phyloP scores from a whole-genome alignment of 1,139 yeast species.

The Kodamaea sp. region DNA sequence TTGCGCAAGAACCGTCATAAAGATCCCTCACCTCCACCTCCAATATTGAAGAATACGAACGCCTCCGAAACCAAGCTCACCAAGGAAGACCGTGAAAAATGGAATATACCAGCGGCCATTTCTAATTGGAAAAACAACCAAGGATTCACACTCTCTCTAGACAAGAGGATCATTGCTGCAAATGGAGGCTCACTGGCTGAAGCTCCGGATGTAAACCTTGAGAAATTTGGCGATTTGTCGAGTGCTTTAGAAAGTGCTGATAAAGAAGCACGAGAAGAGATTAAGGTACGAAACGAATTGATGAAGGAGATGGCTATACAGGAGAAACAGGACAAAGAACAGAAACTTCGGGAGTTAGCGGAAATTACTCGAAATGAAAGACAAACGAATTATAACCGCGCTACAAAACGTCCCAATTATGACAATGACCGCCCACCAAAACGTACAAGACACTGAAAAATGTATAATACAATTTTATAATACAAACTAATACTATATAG shows the following conservation, averaged over 20 bases:
- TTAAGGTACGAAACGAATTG: conserved; percentile 58
- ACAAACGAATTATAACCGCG: conserved; percentile 1
- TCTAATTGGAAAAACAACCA: conserved; percentile 96
- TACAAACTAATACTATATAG: conserved; percentile 3
- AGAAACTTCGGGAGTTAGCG: conserved; percentile 58
- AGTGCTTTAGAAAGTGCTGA: conserved; percentile 80
- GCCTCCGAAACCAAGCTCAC: conserved; percentile 47
- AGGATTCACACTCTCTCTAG: conserved; percentile 83
- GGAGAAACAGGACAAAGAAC: conserved; percentile 62
- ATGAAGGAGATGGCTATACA: conserved; percentile 55
- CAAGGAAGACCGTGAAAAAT: conserved; percentile 72
- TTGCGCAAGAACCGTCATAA: conserved; percentile 71
- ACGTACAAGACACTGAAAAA: not conserved
- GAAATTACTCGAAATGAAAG: conserved; percentile 49
- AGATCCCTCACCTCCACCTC: conserved; percentile 67
- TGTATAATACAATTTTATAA: conserved; percentile 4
- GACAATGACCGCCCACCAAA: not conserved
- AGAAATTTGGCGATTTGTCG: conserved; percentile 62
- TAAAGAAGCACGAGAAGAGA: conserved; percentile 67
- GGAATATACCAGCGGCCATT: conserved; percentile 90
- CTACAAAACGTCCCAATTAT: conserved; percentile 4
- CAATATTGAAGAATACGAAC: conserved; percentile 32
- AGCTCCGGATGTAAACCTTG: conserved; percentile 48
- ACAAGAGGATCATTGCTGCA: conserved; percentile 67
- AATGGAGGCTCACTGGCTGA: conserved; percentile 39